A percentile compares a stretch with the other conserved stretches of the same genome.
phyloP scores from a whole-genome alignment of 331 rosid species.

The Acacia concinna region DNA sequence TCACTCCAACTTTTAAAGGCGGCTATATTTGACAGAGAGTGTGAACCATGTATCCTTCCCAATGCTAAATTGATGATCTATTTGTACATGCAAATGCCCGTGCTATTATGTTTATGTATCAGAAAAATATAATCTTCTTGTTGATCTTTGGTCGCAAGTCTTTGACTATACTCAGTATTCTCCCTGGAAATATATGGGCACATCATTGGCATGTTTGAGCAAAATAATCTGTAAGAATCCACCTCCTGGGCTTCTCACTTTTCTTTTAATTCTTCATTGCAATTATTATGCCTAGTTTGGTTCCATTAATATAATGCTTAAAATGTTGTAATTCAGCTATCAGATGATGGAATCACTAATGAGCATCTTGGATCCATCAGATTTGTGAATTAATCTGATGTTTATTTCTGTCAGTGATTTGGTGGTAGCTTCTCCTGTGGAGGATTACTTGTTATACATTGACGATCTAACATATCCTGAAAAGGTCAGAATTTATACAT shows the following conservation, averaged over 20 bases:
- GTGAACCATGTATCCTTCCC: constrained; percentile 85
- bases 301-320: constrained; percentile 23
- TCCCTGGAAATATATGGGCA: constrained; percentile 92
- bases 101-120: background rate
- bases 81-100: constrained; percentile 26
- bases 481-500: constrained; percentile 56
- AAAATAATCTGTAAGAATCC: constrained; percentile 86
- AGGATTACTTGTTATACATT: constrained; percentile 84
- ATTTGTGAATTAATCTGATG: constrained; percentile 15
- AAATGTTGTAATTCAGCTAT: constrained; percentile 12
- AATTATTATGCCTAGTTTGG: constrained; percentile 24
- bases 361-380: constrained; percentile 16
- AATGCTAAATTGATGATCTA: constrained; percentile 32
- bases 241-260: constrained; percentile 8
- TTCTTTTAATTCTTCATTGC: constrained; percentile 19
- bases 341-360: constrained; percentile 15
- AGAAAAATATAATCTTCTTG: constrained; percentile 13
- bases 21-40: constrained; percentile 79
- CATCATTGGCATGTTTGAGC: constrained; percentile 96
- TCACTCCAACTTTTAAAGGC: constrained; percentile 80
- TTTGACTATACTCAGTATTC: constrained; percentile 76
- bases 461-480: constrained; percentile 61
- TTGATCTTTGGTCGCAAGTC: constrained; percentile 29
- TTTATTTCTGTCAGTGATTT: constrained; percentile 71
- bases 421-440: constrained; percentile 94